Evolutionary conservation across 305 asterid genomes (phyloP), one percentile per base, ranked within the genome.

Genomic region (Striga hermonthica): DNA sequence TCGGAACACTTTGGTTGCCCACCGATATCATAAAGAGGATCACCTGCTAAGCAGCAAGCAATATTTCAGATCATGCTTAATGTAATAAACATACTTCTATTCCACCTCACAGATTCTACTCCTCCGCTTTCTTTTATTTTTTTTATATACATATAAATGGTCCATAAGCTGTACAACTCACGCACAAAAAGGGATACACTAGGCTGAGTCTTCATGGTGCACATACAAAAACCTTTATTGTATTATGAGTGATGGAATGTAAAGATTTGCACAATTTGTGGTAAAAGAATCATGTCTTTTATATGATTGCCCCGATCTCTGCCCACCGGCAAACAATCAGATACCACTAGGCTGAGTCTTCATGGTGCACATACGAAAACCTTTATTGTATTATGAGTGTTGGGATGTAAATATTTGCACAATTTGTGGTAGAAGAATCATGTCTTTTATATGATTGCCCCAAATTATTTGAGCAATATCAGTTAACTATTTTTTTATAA

Each of bases 11-110:
- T 75, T 28, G 97, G 96, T 56, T 75, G 86, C 65, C 99, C 99
- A 66, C 85, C 92, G 64, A 77, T 72, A 75, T 75, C 67, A 74
- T 93, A 93, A 60, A 93, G 97, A 66, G 99, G 96, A 74, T 93
- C 99, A 67, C 90, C 99, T 90, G 84, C 81, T 54, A 73, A 72
- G 67, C 60, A 74, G 15, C 7, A 56, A 64, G 59, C 45, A 56
- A 50, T 41, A 60, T 57, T 62, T 66, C 54, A 66, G 67, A 69
- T 38, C 61, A 60, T 60, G 67, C 43, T 43, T 60, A 40, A 34
- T 65, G 57, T 55, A 37, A 35, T 12, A 69, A 62, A 53, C 40
- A 56, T 68, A 71, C 60, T 59, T 65, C 31, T 55, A n/a, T 39
- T 37, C 47, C 22, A 52, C 38, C 36, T 43, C 60, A 68, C 9